Evolutionary conservation across 1,284 basidiomycete species (phyloP), one percentile per base, ranked within the genome.

Genomic region (Ceratobasidium sp.): DNA sequence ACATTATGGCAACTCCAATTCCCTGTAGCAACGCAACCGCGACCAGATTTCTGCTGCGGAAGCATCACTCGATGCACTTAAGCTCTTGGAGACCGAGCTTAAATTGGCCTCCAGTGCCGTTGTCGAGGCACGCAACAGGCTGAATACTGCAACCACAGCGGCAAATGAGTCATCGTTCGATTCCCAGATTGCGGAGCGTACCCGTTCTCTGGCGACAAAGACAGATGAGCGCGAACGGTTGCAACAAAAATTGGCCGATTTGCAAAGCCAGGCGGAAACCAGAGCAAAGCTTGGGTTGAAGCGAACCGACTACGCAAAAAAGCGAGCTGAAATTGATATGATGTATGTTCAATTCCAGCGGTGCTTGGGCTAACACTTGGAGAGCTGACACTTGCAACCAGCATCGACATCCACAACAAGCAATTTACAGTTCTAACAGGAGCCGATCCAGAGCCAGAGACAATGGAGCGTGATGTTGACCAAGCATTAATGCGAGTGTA

Each of bases 211-310:
- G 45, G 67, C 40, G 6, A 35, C 54, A 25, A 68, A 68, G 34
- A 68, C 54, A n/a, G 67, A 68, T 31, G 82, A 82, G 57, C 83
- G 91, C 29, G 94, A 96, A 34, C 79, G 80, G 27, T 79, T 95
- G 68, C 93, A 88, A 69, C 67, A 68, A 40, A 68, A 68, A 27
- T 22, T 68, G 17, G 74, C 79, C 0, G 95, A 98, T 74, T 82
- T 96, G 53, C 84, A 86, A 35, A 79, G 83, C 0, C 94, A 98
- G 76, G 90, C 93, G 0, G 92, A 96, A 72, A 82, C 87, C 0
- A 84, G 96, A 42, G 94, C 95, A 0, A 90, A 88, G 74, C 79
- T 98, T 52, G 86, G 90, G 43, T 77, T 97, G 71, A 93, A 94
- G 76, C 82, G 87, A 70, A 81, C 81, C 0, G 92, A 95, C 72